Conservation (phyloP, 169 alveolate genomes). For the Eimeria praecox region DNA sequence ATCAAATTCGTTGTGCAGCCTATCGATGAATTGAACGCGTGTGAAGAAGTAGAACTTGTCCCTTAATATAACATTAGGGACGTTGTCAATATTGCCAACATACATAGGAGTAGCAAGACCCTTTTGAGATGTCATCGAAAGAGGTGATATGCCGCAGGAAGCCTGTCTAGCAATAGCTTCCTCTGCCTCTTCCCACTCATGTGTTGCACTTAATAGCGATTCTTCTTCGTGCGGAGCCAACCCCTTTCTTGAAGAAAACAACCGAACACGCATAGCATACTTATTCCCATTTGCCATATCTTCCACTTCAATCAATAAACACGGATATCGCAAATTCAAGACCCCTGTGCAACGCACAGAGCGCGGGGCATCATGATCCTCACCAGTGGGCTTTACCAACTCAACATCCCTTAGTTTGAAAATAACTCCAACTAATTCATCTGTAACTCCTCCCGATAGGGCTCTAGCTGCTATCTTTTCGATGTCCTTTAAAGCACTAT, state of each 20-base stretch:
- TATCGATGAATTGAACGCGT: background rate
- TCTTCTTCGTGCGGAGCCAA: background rate
- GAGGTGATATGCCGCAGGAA: background rate
- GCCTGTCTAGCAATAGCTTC: background rate
- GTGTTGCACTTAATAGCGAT: background rate
- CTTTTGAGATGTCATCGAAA: background rate
- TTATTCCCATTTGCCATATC: background rate
- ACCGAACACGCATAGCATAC: background rate
- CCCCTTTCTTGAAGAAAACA: background rate
- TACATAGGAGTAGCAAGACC: conserved; percentile 17
- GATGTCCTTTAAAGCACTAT: too few relatives aligned
- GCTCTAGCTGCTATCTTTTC: background rate
- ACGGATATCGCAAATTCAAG: too few relatives aligned
- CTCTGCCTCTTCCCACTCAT: background rate
- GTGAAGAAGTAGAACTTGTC: background rate
- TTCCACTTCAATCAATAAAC: background rate
- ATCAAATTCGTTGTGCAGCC: background rate
- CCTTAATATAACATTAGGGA: too few relatives aligned
- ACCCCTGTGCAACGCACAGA: background rate
- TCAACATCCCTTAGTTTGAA: background rate
- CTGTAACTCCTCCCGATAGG: background rate
- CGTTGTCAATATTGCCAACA: background rate
- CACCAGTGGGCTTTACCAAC: background rate
- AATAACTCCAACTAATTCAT: background rate
- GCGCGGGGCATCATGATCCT: background rate